A percentile compares a stretch with the other conserved stretches of the same genome.
Evolutionary conservation across 108 stramenopile genomes (phyloP).

Genomic region (Mediolabrus comicus): DNA sequence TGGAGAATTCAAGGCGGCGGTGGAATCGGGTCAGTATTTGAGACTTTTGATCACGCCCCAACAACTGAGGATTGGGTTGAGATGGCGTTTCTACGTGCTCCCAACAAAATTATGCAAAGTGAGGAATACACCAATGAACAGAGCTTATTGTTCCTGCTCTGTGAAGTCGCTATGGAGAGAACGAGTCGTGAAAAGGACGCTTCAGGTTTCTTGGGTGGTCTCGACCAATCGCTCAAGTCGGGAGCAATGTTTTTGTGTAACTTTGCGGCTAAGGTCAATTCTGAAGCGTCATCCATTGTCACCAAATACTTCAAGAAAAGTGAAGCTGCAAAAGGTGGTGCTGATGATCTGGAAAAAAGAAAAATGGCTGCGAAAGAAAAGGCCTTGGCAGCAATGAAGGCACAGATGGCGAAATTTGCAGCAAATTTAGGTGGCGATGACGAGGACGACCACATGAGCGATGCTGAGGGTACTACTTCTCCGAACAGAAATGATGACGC

Average conservation of each 20-base stretch:
- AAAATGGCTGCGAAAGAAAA: conserved; percentile 64
- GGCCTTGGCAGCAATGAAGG: conserved; percentile 23
- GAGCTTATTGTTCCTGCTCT: conserved; percentile 54
- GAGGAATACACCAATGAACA: conserved; percentile 74
- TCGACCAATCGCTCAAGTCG: conserved; percentile 64
- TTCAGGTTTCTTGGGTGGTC: conserved; percentile 50
- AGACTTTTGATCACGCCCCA: conserved; percentile 38
- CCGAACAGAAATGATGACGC: conserved; percentile 37
- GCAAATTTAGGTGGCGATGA: conserved; percentile 47
- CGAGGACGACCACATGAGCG: conserved; percentile 42
- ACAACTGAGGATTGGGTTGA: conserved; percentile 69
- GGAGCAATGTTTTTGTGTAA: conserved; percentile 83
- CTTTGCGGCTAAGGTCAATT: conserved; percentile 60
- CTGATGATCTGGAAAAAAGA: conserved; percentile 51
- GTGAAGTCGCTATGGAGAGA: conserved; percentile 56
- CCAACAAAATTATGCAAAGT: conserved; percentile 48
- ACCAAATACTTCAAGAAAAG: conserved; percentile 8
- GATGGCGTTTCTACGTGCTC: conserved; percentile 53
- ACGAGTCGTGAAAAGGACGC: conserved; percentile 18
- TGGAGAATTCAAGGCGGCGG: conserved; percentile 63
- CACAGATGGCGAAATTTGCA: conserved; percentile 75
- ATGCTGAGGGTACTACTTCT: conserved; percentile 14
- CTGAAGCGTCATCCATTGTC: conserved; percentile 49
- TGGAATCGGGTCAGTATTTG: conserved; percentile 68
- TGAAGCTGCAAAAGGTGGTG: neutral